A percentile compares a stretch with the other conserved stretches of the same genome.
phyloP scores from a whole-genome alignment of 2,329 filamentous ascomycete genomes.

The Fusarium temperatum region DNA sequence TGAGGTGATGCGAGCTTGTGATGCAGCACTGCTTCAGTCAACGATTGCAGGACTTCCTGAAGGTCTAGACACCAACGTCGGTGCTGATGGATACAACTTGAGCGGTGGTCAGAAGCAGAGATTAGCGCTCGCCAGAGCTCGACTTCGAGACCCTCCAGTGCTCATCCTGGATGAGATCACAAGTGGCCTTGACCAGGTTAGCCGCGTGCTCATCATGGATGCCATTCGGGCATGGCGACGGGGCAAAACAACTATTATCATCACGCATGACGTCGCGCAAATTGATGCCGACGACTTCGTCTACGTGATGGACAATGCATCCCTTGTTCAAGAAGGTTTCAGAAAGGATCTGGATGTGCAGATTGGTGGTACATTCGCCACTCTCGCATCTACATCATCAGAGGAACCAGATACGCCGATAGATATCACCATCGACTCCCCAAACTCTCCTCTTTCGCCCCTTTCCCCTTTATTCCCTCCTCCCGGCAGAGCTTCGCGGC shows the following conservation, averaged over 20 bases:
- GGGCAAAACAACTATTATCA: constrained; percentile 88
- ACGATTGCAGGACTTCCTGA: constrained; percentile 73
- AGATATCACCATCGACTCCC: constrained; percentile 28
- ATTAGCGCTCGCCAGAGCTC: constrained; percentile 81
- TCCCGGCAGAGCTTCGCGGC: constrained; percentile 11
- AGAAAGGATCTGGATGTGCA: constrained; percentile 62
- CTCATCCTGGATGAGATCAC: constrained; percentile 90
- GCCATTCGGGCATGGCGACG: constrained; percentile 79
- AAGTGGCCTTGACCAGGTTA: constrained; percentile 82
- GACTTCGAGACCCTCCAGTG: constrained; percentile 78
- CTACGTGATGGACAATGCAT: constrained; percentile 78
- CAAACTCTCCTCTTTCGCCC: constrained; percentile 8
- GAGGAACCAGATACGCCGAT: constrained; percentile 1
- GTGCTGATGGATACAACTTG: constrained; percentile 72
- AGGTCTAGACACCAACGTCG: constrained; percentile 77
- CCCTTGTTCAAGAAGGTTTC: constrained; percentile 74
- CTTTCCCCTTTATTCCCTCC: constrained; percentile 10
- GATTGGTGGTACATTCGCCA: constrained; percentile 56
- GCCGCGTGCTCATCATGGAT: constrained; percentile 73
- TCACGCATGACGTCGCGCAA: constrained; percentile 88
- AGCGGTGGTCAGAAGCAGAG: constrained; percentile 89
- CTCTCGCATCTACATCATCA: constrained; percentile 44
- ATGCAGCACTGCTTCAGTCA: constrained; percentile 73
- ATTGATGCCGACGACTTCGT: constrained; percentile 79
- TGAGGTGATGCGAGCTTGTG: constrained; percentile 69